These are phyloP conservation scores for Dendryphion nanum DNA, from an alignment of 2,329 filamentous ascomycete species.

Conservation along the genomic window DNA sequence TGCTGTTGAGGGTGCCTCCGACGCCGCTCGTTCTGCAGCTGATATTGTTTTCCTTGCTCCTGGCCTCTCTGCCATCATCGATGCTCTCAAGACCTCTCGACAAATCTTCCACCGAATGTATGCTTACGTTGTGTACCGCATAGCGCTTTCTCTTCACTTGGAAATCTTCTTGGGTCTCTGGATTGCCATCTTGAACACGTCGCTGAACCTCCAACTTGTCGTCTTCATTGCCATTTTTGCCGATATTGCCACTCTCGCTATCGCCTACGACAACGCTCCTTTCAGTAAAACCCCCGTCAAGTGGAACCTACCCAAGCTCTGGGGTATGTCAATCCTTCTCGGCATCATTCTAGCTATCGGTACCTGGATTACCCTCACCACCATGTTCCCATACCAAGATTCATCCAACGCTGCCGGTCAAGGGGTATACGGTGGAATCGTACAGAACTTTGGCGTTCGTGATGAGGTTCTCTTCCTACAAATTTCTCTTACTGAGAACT, in stretches of 20 bases:
- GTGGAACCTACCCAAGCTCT: slow-evolving; percentile 92
- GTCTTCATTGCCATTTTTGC: slow-evolving; percentile 96
- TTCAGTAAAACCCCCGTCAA: slow-evolving; percentile 85
- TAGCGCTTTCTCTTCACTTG: slow-evolving; percentile 85
- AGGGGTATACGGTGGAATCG: slow-evolving; percentile 73
- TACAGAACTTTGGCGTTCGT: slow-evolving; percentile 81
- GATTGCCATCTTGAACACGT: slow-evolving; percentile 84
- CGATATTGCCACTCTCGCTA: slow-evolving; percentile 86
- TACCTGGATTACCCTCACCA: slow-evolving; percentile 86
- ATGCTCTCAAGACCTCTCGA: slow-evolving; percentile 86
- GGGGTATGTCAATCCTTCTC: slow-evolving; percentile 86
- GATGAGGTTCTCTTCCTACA: slow-evolving; percentile 86
- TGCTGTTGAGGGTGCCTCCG: slow-evolving; percentile 87
- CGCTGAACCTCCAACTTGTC: slow-evolving; percentile 80
- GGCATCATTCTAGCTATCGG: slow-evolving; percentile 77
- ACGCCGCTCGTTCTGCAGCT: slow-evolving; percentile 85
- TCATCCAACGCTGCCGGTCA: slow-evolving; percentile 38
- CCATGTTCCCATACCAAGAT: slow-evolving; percentile 61
- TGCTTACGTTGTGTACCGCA: slow-evolving; percentile 93
- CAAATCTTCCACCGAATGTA: slow-evolving; percentile 98
- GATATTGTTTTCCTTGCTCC: slow-evolving; percentile 94
- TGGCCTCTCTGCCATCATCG: slow-evolving; percentile 88
- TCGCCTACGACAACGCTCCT: slow-evolving; percentile 90
- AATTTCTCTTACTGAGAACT: slow-evolving; percentile 89
- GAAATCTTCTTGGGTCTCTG: slow-evolving; percentile 90